Conservation (phyloP, 257 asterid genomes). For the Prunella vulgaris region DNA sequence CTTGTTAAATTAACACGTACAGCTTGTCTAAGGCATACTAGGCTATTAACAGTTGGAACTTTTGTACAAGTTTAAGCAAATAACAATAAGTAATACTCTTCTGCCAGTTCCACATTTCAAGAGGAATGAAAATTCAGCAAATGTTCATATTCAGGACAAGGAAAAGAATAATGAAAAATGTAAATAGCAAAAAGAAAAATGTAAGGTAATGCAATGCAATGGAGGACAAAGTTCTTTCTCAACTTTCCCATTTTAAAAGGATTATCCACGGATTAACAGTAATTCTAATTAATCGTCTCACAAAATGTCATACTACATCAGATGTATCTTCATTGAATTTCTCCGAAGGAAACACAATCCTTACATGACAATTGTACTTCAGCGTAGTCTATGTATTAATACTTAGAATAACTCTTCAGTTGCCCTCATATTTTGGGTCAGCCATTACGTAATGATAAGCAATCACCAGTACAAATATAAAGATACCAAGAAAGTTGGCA, state of each 20-base stretch:
- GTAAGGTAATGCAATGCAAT: neutral
- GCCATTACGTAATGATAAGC: slow-evolving; percentile 93
- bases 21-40: neutral
- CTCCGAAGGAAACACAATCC: slow-evolving; percentile 23
- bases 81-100: neutral
- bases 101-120: too few relatives aligned
- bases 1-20: neutral
- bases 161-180: neutral
- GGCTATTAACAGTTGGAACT: neutral
- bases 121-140: neutral
- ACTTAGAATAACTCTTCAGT: slow-evolving; percentile 36
- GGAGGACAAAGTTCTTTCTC: slow-evolving; percentile 7
- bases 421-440: slow-evolving; percentile 89
- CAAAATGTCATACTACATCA: slow-evolving; percentile 25
- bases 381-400: slow-evolving; percentile 16
- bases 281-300: slow-evolving; percentile 22
- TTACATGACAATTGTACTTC: slow-evolving; percentile 18
- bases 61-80: neutral
- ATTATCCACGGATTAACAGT: slow-evolving; percentile 27
- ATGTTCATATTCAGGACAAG: neutral
- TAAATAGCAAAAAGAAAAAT: neutral
- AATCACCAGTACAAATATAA: slow-evolving; percentile 73
- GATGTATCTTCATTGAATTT: slow-evolving; percentile 22
- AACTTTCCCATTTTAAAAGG: slow-evolving; percentile 2
- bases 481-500: slow-evolving; percentile 94